These are phyloP conservation scores for Trichosporon sp. DNA, from an alignment of 1,284 basidiomycete genomes.

Conservation along the genomic window DNA sequence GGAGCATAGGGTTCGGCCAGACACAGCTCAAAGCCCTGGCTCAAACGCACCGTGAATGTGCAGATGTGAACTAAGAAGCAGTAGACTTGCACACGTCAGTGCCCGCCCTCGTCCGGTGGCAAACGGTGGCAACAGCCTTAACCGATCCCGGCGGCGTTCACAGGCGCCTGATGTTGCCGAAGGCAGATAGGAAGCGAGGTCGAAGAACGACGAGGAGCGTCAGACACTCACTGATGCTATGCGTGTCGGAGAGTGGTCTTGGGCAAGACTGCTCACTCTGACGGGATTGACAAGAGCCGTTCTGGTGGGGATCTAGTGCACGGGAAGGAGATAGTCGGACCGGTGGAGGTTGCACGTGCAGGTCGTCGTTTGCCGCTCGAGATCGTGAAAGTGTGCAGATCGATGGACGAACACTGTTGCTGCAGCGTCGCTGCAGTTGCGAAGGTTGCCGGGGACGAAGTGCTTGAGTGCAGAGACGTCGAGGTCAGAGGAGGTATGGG, in stretches of 20 bases:
- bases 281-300: not conserved
- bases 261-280: not conserved
- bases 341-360: constrained; percentile 3
- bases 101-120: not conserved
- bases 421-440: not conserved
- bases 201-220: not conserved
- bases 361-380: not conserved
- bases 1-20: not conserved
- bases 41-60: not conserved
- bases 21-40: not conserved
- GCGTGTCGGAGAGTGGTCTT: not conserved
- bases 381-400: not conserved
- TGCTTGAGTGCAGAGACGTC: not conserved
- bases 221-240: not conserved
- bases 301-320: not conserved
- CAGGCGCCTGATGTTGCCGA: not conserved
- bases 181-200: not conserved
- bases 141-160: not conserved
- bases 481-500: not conserved
- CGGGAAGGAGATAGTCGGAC: not conserved
- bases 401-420: not conserved
- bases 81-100: not conserved
- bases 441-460: not conserved
- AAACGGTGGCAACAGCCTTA: not conserved
- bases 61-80: not conserved